Conservation (phyloP, 2,329 filamentous ascomycete genomes). For the Trichoderma arundinaceum region DNA sequence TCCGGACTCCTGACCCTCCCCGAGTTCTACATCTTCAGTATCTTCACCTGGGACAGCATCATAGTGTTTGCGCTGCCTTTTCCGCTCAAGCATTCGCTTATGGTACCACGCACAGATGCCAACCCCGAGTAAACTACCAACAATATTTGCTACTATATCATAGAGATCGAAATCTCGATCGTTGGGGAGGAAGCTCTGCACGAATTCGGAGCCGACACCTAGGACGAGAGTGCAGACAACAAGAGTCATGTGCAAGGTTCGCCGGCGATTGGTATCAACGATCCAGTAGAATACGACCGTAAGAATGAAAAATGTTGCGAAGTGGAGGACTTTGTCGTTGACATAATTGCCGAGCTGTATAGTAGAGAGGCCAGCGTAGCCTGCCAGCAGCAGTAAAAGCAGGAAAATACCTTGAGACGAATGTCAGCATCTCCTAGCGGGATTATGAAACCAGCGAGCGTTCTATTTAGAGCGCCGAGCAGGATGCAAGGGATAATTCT, state of each 20-base stretch:
- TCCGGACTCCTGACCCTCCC: conserved; percentile 71
- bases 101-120: conserved; percentile 89
- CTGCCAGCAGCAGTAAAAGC: conserved; percentile 74
- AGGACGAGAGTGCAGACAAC: conserved; percentile 75
- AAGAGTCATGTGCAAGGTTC: conserved; percentile 82
- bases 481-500: not conserved
- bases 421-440: conserved; percentile 3
- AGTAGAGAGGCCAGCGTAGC: conserved; percentile 77
- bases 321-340: conserved; percentile 90
- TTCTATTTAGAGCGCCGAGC: not conserved
- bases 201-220: conserved; percentile 75
- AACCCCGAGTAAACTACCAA: conserved; percentile 75
- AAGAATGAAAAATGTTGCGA: conserved; percentile 86
- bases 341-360: conserved; percentile 62
- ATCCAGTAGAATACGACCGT: conserved; percentile 96
- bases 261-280: conserved; percentile 85
- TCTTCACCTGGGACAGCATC: conserved; percentile 69
- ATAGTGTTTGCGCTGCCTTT: conserved; percentile 75
- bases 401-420: conserved; percentile 65
- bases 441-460: not conserved
- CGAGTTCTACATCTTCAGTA: conserved; percentile 76
- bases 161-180: conserved; percentile 74
- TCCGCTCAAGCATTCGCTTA: conserved; percentile 90
- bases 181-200: conserved; percentile 77
- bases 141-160: conserved; percentile 86